Evolutionary conservation across 495 filamentous ascomycete genomes (phyloP).

Genomic region (Trichoderma reesei): DNA sequence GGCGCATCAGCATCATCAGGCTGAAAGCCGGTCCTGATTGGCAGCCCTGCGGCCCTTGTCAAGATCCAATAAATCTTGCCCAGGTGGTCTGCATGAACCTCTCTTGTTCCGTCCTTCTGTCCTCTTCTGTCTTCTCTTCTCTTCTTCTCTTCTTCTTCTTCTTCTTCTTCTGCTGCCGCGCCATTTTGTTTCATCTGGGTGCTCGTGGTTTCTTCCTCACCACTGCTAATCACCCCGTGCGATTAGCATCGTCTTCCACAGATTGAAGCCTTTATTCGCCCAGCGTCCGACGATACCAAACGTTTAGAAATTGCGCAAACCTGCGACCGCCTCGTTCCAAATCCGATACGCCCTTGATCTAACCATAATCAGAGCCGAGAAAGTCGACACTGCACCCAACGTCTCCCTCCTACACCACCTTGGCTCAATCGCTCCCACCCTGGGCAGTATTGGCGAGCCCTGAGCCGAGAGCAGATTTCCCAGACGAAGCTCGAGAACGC

Average conservation of each 20-base stretch:
- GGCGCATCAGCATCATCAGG: conserved; percentile 1
- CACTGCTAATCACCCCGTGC: too few relatives aligned
- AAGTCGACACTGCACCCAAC: too few relatives aligned
- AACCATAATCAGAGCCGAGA: too few relatives aligned
- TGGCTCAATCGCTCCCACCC: neutral
- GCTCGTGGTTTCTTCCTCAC: neutral
- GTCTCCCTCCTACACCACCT: neutral
- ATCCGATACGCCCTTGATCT: neutral
- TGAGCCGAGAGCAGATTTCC: neutral
- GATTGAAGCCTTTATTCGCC: too few relatives aligned
- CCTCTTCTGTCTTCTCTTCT: neutral
- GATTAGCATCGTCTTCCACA: too few relatives aligned
- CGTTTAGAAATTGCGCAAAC: too few relatives aligned
- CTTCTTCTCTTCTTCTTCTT: neutral
- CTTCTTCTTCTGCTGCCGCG: too few relatives aligned
- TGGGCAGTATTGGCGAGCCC: neutral
- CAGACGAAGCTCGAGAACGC: neutral
- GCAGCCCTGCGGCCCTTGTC: neutral
- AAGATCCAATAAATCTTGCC: neutral
- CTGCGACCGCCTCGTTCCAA: too few relatives aligned
- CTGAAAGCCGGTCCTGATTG: neutral
- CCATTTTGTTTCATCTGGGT: neutral
- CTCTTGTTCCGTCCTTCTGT: neutral
- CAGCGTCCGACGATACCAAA: too few relatives aligned
- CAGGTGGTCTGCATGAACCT: neutral